Base-by-base conservation (phyloP, 2,329 filamentous ascomycete species). In the Neopestalotiopsis rosae region DNA sequence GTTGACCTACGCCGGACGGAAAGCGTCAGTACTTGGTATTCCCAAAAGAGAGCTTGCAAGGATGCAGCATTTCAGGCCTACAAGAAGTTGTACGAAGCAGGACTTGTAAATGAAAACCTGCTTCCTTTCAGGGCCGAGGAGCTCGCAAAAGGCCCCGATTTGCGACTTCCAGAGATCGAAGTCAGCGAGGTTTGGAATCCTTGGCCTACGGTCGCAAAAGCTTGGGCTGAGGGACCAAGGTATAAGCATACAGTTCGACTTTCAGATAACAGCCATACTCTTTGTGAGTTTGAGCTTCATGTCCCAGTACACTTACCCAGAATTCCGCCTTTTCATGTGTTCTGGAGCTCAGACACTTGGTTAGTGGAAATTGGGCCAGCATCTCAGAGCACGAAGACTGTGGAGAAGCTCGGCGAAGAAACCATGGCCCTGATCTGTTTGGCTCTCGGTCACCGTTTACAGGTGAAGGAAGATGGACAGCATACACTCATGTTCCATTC, bases 21-120 rank as follows among this genome's bases (percentile, higher is more conserved):
- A 28, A 88, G 91, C 65, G 77, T 78, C 34, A 71, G 77, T 45
- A 71, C 78, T n/a, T 98, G 94, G 94, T 79, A 73, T 12, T 92
- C 90, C 0, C 91, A 96, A 74, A 88, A 85, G 68, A 90, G 89
- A 72, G 94, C 94, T 0, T 90, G 85, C 72, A 94, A 92, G 75
- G 95, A 98, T 78, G 94, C 92, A 1, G 92, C 94, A 0, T 96
- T 97, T 70, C 88, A 93, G 75, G 93, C 94, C 1, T 97, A 95
- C 75, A 80, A 88, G 28, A 84, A 84, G 5, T 83, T 98, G 0
- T 90, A 95, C 76, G 74, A 87, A 7, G 91, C 88, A 32, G 91
- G 92, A 0, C 82, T 98, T 5, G 80, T 98, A 1, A 94, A 93
- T 70, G 88, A 97, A 14, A 86, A 97, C 73, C 80, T 98, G 0